phyloP scores from a whole-genome alignment of 495 filamentous ascomycete species.

The Pyronema omphalodes region DNA sequence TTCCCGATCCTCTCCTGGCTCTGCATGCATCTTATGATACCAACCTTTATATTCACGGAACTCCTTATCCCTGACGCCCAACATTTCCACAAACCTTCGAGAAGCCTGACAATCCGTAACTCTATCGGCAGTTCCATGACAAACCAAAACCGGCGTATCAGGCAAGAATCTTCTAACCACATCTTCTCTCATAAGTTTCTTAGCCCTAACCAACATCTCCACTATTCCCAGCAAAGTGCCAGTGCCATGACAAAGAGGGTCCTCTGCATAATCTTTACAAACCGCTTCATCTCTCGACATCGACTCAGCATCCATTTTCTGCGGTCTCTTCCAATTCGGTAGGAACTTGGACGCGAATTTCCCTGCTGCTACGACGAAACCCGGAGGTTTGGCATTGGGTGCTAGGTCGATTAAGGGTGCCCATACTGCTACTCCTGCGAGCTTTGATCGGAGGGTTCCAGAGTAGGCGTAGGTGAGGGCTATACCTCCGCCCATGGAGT shows the following conservation, averaged over 20 bases:
- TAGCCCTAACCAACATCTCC: conserved; percentile 55
- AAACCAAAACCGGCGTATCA: conserved; percentile 35
- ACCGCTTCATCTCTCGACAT: conserved; percentile 47
- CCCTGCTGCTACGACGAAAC: conserved; percentile 39
- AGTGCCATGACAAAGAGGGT: conserved; percentile 53
- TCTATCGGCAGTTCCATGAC: conserved; percentile 48
- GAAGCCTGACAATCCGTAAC: conserved; percentile 1
- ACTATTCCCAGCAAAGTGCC: conserved; percentile 61
- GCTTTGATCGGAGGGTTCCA: conserved; percentile 20
- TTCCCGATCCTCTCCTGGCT: conserved; percentile 40
- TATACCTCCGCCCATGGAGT: conserved; percentile 63
- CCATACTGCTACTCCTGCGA: conserved; percentile 26
- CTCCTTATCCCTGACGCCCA: conserved; percentile 40
- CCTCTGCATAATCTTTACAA: conserved; percentile 34
- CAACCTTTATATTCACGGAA: conserved; percentile 61
- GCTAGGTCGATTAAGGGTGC: conserved; percentile 53
- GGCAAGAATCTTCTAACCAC: conserved; percentile 22
- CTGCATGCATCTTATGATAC: conserved; percentile 62
- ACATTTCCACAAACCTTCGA: conserved; percentile 34
- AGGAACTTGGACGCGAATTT: conserved; percentile 37
- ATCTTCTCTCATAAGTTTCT: conserved; percentile 23
- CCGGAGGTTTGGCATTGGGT: conserved; percentile 38
- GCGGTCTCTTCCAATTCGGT: conserved; percentile 40
- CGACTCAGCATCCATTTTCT: conserved; percentile 40
- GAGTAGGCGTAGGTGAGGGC: conserved; percentile 35